Evolutionary conservation across 768 basidiomycete species (phyloP).

Genomic region (Coprinellus micaceus): DNA sequence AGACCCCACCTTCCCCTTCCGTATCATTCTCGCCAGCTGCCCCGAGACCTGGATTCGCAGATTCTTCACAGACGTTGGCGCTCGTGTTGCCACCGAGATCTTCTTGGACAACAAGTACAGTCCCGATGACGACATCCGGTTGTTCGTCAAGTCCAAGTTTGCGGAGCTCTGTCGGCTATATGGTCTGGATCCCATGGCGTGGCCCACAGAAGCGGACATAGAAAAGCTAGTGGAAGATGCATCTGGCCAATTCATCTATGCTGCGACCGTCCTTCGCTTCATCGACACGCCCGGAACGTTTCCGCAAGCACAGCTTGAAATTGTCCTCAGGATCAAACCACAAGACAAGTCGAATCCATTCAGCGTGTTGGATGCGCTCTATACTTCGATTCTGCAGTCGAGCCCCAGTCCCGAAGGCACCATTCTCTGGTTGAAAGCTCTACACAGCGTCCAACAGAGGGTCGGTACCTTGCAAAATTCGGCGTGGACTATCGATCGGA

Average conservation of each 20-base stretch:
- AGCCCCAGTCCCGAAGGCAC: neutral
- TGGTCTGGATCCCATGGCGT: neutral
- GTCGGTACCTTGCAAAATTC: too few species aligned
- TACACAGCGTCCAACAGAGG: neutral
- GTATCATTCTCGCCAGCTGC: neutral
- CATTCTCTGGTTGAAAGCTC: neutral
- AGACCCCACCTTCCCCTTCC: neutral
- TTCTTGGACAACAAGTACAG: neutral
- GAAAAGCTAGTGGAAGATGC: neutral
- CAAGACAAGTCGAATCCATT: neutral
- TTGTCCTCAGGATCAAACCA: neutral
- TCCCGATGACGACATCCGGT: neutral
- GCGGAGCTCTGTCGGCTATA: neutral
- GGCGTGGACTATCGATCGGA: too few species aligned
- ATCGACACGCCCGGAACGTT: neutral
- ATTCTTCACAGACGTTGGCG: neutral
- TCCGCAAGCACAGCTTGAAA: neutral
- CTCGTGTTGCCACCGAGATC: neutral
- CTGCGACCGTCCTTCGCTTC: neutral
- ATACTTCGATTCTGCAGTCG: neutral
- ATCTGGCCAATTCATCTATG: conserved; percentile 8
- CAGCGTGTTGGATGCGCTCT: neutral
- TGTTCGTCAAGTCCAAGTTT: neutral
- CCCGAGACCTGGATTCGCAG: neutral
- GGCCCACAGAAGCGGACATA: neutral